Evolutionary conservation across 768 basidiomycete genomes (phyloP).

Genomic region (Sarcodon sp.): DNA sequence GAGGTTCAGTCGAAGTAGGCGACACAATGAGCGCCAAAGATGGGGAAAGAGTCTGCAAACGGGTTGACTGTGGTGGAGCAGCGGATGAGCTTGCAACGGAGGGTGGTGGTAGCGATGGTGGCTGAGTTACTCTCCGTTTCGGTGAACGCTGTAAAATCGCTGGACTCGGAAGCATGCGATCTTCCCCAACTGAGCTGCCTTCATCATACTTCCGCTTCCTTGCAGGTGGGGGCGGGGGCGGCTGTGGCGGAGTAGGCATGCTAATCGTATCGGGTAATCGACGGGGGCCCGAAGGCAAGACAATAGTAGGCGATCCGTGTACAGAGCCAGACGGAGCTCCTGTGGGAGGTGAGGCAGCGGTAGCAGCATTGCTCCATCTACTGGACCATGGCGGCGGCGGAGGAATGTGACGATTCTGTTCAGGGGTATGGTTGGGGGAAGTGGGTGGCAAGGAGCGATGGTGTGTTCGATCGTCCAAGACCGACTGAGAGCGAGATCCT

Average conservation of each 20-base stretch:
- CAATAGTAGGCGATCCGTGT: conserved; percentile 2
- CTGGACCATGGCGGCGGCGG: conserved; percentile 25
- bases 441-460: conserved; percentile 22
- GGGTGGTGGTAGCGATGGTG: conserved; percentile 4
- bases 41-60: conserved; percentile 30
- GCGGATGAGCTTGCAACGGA: conserved; percentile 1
- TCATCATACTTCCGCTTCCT: conserved; percentile 23
- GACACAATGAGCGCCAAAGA: conserved; percentile 54
- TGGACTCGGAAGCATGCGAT: conserved; percentile 5
- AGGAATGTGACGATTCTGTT: conserved; percentile 13
- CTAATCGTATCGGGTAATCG: conserved; percentile 4
- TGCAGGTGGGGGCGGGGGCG: conserved; percentile 11
- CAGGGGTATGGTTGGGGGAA: conserved; percentile 12
- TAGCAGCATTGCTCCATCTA: conserved; percentile 18
- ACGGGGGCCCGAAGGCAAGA: conserved; percentile 5
- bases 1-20: conserved; percentile 19
- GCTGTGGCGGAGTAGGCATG: neutral
- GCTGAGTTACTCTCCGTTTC: conserved; percentile 9
- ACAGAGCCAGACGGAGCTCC: conserved; percentile 9
- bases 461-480: conserved; percentile 13
- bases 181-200: conserved; percentile 9
- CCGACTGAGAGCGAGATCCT: conserved; percentile 4
- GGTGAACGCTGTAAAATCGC: conserved; percentile 10
- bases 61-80: conserved; percentile 1
- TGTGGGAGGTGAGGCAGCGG: conserved; percentile 14